phyloP scores from a whole-genome alignment of 1,284 basidiomycete genomes.

The Afroboletus lepidellus region DNA sequence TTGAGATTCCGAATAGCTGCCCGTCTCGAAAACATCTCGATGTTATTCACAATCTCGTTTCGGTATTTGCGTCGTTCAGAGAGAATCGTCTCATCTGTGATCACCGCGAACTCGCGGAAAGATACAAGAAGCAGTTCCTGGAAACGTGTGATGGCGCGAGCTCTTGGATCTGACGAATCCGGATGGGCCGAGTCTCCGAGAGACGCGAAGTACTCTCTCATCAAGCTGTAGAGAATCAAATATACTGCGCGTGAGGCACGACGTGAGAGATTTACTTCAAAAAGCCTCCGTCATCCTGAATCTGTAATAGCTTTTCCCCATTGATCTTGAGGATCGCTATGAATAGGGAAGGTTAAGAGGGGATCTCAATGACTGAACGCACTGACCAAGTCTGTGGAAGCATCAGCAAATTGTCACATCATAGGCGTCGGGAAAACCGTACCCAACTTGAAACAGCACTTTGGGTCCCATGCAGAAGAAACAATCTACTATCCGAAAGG shows the following conservation, averaged over 20 bases:
- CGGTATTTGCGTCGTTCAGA: conserved; percentile 86
- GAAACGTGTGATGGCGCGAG: conserved; percentile 95
- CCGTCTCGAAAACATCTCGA: conserved; percentile 96
- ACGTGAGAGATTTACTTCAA: conserved; percentile 64
- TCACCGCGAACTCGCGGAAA: conserved; percentile 95
- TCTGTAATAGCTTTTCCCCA: conserved; percentile 89
- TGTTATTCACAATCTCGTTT: conserved; percentile 88
- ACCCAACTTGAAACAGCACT: conserved; percentile 97
- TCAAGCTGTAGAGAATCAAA: conserved; percentile 53
- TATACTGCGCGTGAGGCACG: neutral
- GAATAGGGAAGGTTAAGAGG: conserved; percentile 9
- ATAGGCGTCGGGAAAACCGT: conserved; percentile 32
- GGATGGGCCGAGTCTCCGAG: conserved; percentile 96
- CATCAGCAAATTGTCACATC: conserved; percentile 13
- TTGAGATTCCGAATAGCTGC: conserved; percentile 89
- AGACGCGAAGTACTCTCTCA: conserved; percentile 93
- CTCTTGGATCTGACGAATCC: conserved; percentile 81
- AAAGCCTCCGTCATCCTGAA: conserved; percentile 97
- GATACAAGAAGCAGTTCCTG: conserved; percentile 95
- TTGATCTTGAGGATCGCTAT: conserved; percentile 97
- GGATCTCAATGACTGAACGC: neutral
- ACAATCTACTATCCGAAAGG: conserved; percentile 98
- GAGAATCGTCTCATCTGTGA: conserved; percentile 94
- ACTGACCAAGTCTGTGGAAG: conserved; percentile 44
- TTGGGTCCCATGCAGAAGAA: conserved; percentile 99